Evolutionary conservation across 805 yeast species (phyloP), one percentile per base, ranked within the genome.

Genomic region (Kazachstania taianensis): DNA sequence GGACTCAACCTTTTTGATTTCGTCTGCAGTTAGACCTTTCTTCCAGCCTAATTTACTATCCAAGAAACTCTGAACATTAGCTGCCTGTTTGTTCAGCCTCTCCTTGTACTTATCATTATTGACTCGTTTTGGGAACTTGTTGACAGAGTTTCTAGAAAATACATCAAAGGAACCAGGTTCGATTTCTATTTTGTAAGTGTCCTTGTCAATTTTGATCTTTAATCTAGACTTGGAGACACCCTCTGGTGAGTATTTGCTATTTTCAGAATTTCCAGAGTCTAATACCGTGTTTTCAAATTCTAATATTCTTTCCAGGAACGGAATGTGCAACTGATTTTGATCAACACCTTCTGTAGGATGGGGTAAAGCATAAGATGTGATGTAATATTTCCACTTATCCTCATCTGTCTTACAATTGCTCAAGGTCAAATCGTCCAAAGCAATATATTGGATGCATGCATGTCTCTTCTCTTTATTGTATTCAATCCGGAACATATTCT

Each of bases 261-360:
- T 24, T 7, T 30, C 30, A 3, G 30, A 29, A 4, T 36, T 28
- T 20, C 20, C 36, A 20, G 17, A 15, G 3, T 40, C 31, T 62
- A 64, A 29, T 3, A 34, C 39, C 13, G 73, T 80, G 36, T 69
- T 74, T 30, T 66, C 77, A 8, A 73, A 72, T 33, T 63, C 69
- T 31, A 75, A 73, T 31, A 77, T 61, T 36, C 66, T 69, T 46
- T 75, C 79, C 45, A 83, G 63, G 59, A 89, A 81, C 18, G 97
- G 97, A 58, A 84, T 67, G 43, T 72, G 71, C 37, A 92, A 71
- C 45, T 75, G 76, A 29, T 81, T 76, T 14, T 83, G 74, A 13
- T 85, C 78, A 13, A 92, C 81, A 20, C 97, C 97, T 59, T 92
- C 99, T 2, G 99, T 92, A 26, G 98, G 97, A 50, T 85, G 94